Percentiles rank a stretch among this genome's conserved stretches.
Evolutionary conservation across 1,284 basidiomycete species (phyloP).

Genomic region (Cryptococcus sp.): DNA sequence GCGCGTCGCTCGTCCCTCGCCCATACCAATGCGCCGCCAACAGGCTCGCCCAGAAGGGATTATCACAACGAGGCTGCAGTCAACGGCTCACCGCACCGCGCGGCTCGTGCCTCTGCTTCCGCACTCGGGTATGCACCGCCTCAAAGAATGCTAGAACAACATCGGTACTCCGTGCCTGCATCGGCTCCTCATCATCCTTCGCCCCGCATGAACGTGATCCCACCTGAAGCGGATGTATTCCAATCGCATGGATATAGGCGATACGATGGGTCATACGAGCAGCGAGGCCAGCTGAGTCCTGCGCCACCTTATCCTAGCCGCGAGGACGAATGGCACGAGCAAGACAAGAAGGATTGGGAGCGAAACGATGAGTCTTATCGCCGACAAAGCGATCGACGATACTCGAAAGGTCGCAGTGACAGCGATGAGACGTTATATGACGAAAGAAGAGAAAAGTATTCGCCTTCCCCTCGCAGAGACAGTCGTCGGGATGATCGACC

Average conservation of each 20-base stretch:
- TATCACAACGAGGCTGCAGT: neutral
- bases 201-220: neutral
- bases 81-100: neutral
- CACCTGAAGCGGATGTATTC: conserved; percentile 1
- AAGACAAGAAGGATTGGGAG: conserved; percentile 1
- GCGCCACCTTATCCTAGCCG: conserved; percentile 12
- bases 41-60: conserved; percentile 1
- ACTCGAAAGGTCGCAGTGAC: conserved; percentile 3
- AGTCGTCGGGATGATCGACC: neutral
- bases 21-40: neutral
- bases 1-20: conserved; percentile 21
- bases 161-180: conserved; percentile 14
- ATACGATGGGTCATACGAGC: neutral
- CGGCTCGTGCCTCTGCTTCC: conserved; percentile 13
- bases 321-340: conserved; percentile 5
- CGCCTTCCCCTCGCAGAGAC: conserved; percentile 8
- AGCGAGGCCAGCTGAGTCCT: conserved; percentile 8
- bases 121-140: conserved; percentile 14
- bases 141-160: conserved; percentile 18
- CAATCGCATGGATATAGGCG: conserved; percentile 1
- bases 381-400: neutral
- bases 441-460: conserved; percentile 16
- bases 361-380: neutral
- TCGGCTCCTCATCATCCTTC: conserved; percentile 6
- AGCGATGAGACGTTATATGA: conserved; percentile 15